phyloP scores from a whole-genome alignment of 129 eudicot species.

The Arctium minus region DNA sequence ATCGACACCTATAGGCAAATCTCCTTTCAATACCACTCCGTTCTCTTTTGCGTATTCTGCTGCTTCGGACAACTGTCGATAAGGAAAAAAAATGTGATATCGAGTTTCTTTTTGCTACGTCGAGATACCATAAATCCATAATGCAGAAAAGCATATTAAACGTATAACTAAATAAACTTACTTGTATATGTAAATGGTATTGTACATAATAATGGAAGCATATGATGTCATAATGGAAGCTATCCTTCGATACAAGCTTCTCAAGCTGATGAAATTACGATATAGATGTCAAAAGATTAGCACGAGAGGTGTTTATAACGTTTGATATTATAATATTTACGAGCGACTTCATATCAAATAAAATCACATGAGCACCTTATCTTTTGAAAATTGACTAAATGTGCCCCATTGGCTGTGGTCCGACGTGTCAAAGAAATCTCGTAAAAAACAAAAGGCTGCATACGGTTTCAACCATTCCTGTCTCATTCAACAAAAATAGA shows the following conservation, averaged over 20 bases:
- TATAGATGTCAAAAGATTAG: conserved; percentile 12
- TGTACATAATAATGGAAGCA: conserved; percentile 93
- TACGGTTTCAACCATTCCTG: conserved; percentile 98
- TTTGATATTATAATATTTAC: background rate
- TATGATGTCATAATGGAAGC: conserved; percentile 72
- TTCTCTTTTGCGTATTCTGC: conserved; percentile 89
- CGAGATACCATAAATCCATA: background rate
- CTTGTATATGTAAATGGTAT: conserved; percentile 88
- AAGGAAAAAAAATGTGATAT: conserved; percentile 10
- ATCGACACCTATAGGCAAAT: conserved; percentile 97
- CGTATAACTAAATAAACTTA: conserved; percentile 29
- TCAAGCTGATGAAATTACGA: conserved; percentile 69
- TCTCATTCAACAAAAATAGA: conserved; percentile 14
- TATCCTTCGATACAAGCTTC: conserved; percentile 73
- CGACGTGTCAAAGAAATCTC: conserved; percentile 94
- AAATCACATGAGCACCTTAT: conserved; percentile 44
- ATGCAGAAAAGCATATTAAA: background rate
- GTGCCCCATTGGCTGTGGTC: conserved; percentile 98
- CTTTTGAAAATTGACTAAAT: conserved; percentile 61
- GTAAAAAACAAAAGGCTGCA: conserved; percentile 96
- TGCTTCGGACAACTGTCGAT: conserved; percentile 72
- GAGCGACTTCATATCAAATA: background rate
- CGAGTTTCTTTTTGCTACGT: background rate
- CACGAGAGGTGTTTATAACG: background rate
- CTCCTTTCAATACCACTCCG: conserved; percentile 96